Evolutionary conservation across 108 stramenopile genomes (phyloP).

Genomic region (Pseudonitzschia multistriata): DNA sequence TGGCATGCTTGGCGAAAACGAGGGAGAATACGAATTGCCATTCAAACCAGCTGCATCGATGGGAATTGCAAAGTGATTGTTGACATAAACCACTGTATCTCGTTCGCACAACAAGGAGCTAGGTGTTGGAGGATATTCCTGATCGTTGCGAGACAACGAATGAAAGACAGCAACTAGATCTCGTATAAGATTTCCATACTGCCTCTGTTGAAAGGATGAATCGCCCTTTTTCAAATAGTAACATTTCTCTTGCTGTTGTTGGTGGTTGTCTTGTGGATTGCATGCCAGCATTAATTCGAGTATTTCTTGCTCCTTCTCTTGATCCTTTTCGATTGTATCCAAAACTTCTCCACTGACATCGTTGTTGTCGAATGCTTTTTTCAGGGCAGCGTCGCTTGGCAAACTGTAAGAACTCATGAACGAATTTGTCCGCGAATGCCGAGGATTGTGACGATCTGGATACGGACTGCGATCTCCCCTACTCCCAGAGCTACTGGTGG

Average conservation of each 20-base stretch:
- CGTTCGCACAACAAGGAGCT: conserved; percentile 45
- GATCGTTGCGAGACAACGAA: conserved; percentile 57
- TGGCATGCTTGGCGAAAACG: background rate
- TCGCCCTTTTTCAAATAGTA: background rate
- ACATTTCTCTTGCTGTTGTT: background rate
- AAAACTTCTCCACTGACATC: background rate
- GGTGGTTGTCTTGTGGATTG: conserved; percentile 13
- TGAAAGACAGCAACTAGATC: conserved; percentile 75
- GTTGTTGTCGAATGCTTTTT: conserved; percentile 9
- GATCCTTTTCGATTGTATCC: conserved; percentile 24
- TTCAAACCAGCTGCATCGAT: conserved; percentile 54
- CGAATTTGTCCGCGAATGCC: conserved; percentile 13
- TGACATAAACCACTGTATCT: conserved; percentile 74
- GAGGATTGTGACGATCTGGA: background rate
- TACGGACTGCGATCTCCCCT: conserved; percentile 2
- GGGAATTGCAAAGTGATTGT: conserved; percentile 76
- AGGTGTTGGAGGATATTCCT: conserved; percentile 42
- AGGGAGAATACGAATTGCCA: background rate
- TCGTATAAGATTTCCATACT: conserved; percentile 71
- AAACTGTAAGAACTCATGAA: background rate
- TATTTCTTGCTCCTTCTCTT: conserved; percentile 65
- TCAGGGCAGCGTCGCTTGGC: background rate
- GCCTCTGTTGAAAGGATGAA: conserved; percentile 6
- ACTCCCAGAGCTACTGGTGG: background rate
- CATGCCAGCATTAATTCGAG: conserved; percentile 74